Evolutionary conservation across 2,329 filamentous ascomycete species (phyloP).

Genomic region (Penicillium sp.): DNA sequence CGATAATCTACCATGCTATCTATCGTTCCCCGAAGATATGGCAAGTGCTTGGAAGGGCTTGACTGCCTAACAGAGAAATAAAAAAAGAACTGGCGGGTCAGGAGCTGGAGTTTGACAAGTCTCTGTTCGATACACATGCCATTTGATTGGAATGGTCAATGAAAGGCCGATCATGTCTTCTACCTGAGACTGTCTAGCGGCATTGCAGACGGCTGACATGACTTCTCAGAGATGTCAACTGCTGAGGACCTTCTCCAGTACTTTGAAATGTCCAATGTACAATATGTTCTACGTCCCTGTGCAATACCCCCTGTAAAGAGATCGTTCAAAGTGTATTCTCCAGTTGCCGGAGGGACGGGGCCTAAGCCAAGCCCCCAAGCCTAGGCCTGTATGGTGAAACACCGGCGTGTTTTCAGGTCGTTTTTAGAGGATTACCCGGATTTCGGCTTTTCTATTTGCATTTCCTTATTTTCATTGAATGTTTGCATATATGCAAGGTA

Average conservation of each 20-base stretch:
- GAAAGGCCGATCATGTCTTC: neutral
- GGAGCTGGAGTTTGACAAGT: constrained; percentile 1
- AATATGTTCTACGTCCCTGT: neutral
- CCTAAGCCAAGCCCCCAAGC: constrained; percentile 1
- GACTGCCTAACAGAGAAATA: neutral
- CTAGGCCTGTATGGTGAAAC: constrained; percentile 20
- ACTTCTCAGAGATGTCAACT: neutral
- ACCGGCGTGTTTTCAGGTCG: constrained; percentile 22
- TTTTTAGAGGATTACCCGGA: neutral
- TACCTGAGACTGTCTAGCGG: neutral
- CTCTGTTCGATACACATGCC: neutral
- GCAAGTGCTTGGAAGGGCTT: neutral
- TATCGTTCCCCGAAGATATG: neutral
- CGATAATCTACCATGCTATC: constrained; percentile 10
- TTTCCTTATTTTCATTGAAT: neutral
- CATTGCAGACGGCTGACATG: constrained; percentile 1
- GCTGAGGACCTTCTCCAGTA: neutral
- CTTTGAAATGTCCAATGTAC: constrained; percentile 3
- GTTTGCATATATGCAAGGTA: constrained; percentile 5
- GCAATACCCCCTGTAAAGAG: neutral
- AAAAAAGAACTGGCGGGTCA: neutral
- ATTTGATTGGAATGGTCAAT: neutral
- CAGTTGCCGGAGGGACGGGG: constrained; percentile 27
- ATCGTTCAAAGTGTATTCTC: neutral
- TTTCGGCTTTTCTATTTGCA: constrained; percentile 12